A percentile compares a stretch with the other conserved stretches of the same genome.
Evolutionary conservation across 169 alveolate species (phyloP).

Genomic region (Eimeria falciformis): DNA sequence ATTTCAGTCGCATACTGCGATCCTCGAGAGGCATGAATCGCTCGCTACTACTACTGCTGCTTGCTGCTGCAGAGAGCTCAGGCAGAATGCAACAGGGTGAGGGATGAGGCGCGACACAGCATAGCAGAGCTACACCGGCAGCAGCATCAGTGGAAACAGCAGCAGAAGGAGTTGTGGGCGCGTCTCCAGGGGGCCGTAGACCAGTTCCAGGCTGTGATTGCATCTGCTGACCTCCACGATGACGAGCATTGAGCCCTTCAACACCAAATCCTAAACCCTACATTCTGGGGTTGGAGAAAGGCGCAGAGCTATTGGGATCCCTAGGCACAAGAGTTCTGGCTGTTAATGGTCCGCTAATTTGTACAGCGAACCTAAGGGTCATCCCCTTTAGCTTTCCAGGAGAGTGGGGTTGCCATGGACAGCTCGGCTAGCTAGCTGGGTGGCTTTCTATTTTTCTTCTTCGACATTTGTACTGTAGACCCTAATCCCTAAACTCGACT

Average conservation of each 20-base stretch:
- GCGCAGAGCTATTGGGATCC: too few relatives aligned
- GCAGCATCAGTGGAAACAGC: conserved; percentile 60
- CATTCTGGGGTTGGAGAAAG: too few relatives aligned
- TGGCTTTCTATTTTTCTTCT: too few relatives aligned
- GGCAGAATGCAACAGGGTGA: conserved; percentile 27
- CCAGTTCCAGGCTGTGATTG: not conserved
- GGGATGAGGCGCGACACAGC: conserved; percentile 21
- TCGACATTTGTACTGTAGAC: too few relatives aligned
- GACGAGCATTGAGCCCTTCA: not conserved
- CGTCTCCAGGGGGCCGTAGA: conserved; percentile 5
- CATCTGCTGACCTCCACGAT: not conserved
- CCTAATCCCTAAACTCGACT: too few relatives aligned
- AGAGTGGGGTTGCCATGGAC: too few relatives aligned
- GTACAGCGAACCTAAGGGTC: too few relatives aligned
- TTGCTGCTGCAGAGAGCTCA: conserved; percentile 8
- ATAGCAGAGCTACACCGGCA: conserved; percentile 47
- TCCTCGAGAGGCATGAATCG: not conserved
- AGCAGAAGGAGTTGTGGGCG: conserved; percentile 1
- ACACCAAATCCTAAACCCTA: not conserved
- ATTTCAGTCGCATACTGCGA: not conserved
- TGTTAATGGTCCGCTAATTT: too few relatives aligned
- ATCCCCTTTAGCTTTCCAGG: too few relatives aligned
- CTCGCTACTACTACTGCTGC: conserved; percentile 1
- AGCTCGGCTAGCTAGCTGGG: too few relatives aligned
- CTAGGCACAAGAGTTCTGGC: too few relatives aligned